Evolutionary conservation across 2,329 filamentous ascomycete species (phyloP).

Genomic region (Aspergillus phoenicis): DNA sequence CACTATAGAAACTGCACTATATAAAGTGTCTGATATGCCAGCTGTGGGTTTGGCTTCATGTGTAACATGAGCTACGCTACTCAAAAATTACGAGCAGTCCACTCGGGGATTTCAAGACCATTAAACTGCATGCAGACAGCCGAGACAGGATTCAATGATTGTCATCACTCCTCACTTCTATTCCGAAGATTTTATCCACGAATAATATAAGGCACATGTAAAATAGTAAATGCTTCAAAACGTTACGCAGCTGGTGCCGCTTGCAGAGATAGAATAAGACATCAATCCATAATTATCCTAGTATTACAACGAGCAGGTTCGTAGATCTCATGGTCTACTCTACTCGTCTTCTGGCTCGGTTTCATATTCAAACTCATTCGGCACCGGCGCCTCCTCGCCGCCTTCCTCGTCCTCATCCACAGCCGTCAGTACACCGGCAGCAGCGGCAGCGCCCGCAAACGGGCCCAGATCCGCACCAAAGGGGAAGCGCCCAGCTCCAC

Average conservation of each 20-base stretch:
- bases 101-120: neutral
- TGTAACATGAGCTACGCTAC: too few species aligned
- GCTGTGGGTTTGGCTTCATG: too few species aligned
- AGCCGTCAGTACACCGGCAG: slow-evolving; percentile 78
- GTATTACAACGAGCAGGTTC: slow-evolving; percentile 38
- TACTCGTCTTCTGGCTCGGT: slow-evolving; percentile 42
- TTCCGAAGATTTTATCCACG: neutral
- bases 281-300: slow-evolving; percentile 38
- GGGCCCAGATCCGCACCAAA: slow-evolving; percentile 25
- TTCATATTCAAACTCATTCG: slow-evolving; percentile 51
- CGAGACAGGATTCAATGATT: neutral
- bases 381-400: slow-evolving; percentile 51
- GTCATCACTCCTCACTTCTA: neutral
- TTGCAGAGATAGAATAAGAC: slow-evolving; percentile 23
- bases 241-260: slow-evolving; percentile 11
- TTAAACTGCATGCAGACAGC: neutral
- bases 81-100: neutral
- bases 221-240: slow-evolving; percentile 15
- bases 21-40: too few species aligned
- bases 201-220: neutral
- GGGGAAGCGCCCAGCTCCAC: slow-evolving; percentile 27
- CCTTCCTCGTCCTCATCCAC: slow-evolving; percentile 71
- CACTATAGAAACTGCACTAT: too few species aligned
- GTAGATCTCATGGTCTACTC: slow-evolving; percentile 9
- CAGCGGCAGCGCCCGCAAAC: slow-evolving; percentile 64